Base-by-base conservation (phyloP, 306 rosid species). In the Sindora glabra region DNA sequence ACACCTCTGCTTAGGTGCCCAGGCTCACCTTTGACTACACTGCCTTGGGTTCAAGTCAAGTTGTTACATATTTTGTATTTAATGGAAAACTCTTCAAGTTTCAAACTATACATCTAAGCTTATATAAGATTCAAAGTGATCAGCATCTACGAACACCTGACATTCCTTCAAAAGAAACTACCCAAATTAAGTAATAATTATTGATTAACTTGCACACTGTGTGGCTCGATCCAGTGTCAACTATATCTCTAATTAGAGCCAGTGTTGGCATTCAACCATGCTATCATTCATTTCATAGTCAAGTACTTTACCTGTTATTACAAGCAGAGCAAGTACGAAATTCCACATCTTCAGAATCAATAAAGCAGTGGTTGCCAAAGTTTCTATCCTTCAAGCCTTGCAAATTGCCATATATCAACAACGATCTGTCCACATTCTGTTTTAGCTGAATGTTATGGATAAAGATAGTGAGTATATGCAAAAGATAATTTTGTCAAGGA, bases 301-400 rank as follows among this genome's bases (percentile, higher is more conserved):
- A 21, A 34, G 37, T 19, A 24, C 45, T 15, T 70, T 88, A 88
- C 96, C 98, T 38, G 74, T 80, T 79, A 85, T 78, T 74, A 79
- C 98, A 92, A 36, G 73, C 64, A 47, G 89, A 81, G 68, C 96
- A 92, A 60, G 79, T 56, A 70, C 83, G 72, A 65, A 72, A 66
- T 33, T 73, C 83, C 62, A 62, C 79, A 56, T 81, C 81, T 64
- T 39, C 67, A 26, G 62, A 67, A 57, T 68, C 79, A 45, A 27
- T 48, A 54, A 74, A 78, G 75, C 98, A 86, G 76, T 67, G 78
- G 36, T 56, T 63, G 71, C 83, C 79, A 24, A 42, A 42, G 51
- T 78, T 72, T 56, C 33, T 67, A 15, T 67, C 86, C 54, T 69
- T 64, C 44, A 22, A 50, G 57, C 48, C 77, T 68, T 64, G 71